Conservation (phyloP, 2,329 filamentous ascomycete species). For the Emergomyces africanus region DNA sequence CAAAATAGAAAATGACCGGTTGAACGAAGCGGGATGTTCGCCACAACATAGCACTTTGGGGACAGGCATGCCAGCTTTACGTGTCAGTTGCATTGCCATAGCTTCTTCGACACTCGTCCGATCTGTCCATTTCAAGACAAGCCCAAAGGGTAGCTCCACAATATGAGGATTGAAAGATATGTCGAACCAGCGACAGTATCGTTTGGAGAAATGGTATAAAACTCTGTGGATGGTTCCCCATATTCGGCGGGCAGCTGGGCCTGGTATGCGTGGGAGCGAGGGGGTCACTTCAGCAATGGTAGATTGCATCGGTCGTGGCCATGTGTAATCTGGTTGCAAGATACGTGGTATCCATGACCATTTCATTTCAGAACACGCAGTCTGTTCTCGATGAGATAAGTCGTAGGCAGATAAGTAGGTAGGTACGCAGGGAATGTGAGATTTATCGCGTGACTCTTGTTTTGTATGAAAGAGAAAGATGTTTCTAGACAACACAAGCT, state of each 20-base stretch:
- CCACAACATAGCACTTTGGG: neutral
- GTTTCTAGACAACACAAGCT: too few relatives aligned
- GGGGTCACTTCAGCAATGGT: too few relatives aligned
- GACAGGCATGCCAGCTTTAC: neutral
- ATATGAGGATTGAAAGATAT: conserved; percentile 2
- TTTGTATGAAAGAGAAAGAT: too few relatives aligned
- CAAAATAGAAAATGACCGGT: neutral
- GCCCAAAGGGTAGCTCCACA: conserved; percentile 1
- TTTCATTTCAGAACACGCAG: too few relatives aligned
- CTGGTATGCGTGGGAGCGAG: too few relatives aligned
- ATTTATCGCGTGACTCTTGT: too few relatives aligned
- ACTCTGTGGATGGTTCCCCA: neutral
- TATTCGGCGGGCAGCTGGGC: neutral
- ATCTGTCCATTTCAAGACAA: conserved; percentile 4
- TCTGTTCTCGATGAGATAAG: too few relatives aligned
- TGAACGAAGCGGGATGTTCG: neutral
- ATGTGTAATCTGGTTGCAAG: too few relatives aligned
- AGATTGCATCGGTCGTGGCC: too few relatives aligned
- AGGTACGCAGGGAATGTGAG: too few relatives aligned
- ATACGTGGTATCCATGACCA: too few relatives aligned
- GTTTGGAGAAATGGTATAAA: neutral
- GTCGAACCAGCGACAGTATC: neutral
- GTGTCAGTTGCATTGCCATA: conserved; percentile 1
- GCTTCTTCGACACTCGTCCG: conserved; percentile 1
- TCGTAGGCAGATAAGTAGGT: too few relatives aligned